These are phyloP conservation scores for Phaeosphaeriaceae sp. DNA, from an alignment of 2,329 filamentous ascomycete species.

Conservation along the genomic window DNA sequence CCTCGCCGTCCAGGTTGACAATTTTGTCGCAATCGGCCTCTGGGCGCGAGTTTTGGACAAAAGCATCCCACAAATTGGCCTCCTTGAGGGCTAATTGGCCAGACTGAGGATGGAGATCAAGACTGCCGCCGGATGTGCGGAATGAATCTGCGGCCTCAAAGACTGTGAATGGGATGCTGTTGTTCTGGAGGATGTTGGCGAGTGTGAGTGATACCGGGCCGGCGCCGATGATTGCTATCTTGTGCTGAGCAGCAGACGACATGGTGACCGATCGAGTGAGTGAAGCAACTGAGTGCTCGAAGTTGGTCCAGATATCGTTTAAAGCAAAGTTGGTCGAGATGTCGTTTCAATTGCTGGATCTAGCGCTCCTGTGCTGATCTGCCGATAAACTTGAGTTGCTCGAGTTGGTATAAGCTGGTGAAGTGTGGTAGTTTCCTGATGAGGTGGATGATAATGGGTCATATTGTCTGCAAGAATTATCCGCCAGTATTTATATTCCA, in stretches of 20 bases:
- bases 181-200: conserved; percentile 60
- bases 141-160: conserved; percentile 50
- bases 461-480: background rate
- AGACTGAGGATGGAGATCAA: conserved; percentile 62
- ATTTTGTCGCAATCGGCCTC: conserved; percentile 61
- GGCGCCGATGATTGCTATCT: conserved; percentile 26
- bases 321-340: background rate
- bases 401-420: background rate
- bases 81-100: conserved; percentile 61
- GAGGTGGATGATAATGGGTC: background rate
- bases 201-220: conserved; percentile 58
- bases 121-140: conserved; percentile 46
- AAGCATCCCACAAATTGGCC: conserved; percentile 59
- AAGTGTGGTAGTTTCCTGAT: background rate
- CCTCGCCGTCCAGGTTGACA: conserved; percentile 47
- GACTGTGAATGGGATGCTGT: conserved; percentile 56
- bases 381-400: background rate
- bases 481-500: background rate
- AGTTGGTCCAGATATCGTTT: background rate
- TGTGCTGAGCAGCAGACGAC: background rate
- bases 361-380: background rate
- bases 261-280: background rate
- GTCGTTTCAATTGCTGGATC: background rate
- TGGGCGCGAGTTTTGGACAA: conserved; percentile 59
- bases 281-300: background rate